phyloP scores from a whole-genome alignment of 2,329 filamentous ascomycete genomes.

The Zasmidium cellare region DNA sequence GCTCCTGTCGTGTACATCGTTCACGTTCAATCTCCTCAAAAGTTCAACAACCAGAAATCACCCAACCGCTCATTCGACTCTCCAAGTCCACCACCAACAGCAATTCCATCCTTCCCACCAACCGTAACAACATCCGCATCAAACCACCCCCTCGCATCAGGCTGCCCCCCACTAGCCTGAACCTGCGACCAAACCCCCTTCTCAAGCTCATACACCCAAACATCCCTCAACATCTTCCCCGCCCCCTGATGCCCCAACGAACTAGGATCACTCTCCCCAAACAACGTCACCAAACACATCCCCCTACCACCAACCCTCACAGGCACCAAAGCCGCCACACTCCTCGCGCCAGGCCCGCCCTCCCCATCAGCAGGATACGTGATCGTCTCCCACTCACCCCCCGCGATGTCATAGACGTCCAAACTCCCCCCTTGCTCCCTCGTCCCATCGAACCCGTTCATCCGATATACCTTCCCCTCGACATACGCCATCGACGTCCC shows the following conservation, averaged over 20 bases:
- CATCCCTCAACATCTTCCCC: slow-evolving; percentile 56
- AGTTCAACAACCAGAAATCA: slow-evolving; percentile 49
- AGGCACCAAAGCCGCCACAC: slow-evolving; percentile 50
- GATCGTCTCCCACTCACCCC: slow-evolving; percentile 43
- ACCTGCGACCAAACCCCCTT: slow-evolving; percentile 38
- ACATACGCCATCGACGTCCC: slow-evolving; percentile 67
- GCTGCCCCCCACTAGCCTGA: slow-evolving; percentile 29
- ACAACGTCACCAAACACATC: slow-evolving; percentile 49
- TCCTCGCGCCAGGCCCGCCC: slow-evolving; percentile 50
- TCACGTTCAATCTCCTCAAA: slow-evolving; percentile 1
- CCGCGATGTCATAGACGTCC: slow-evolving; percentile 56
- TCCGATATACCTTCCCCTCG: slow-evolving; percentile 68
- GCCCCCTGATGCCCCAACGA: slow-evolving; percentile 55
- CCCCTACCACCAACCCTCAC: slow-evolving; percentile 39
- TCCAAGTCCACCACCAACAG: slow-evolving; percentile 54
- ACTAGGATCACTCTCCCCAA: slow-evolving; percentile 57
- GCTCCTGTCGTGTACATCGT: not conserved
- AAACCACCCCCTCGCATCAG: slow-evolving; percentile 55
- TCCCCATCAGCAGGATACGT: slow-evolving; percentile 44
- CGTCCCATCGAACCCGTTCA: slow-evolving; percentile 76
- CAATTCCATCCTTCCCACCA: slow-evolving; percentile 38
- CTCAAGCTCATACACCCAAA: slow-evolving; percentile 49
- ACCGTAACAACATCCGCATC: slow-evolving; percentile 47
- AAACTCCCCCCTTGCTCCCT: slow-evolving; percentile 69
- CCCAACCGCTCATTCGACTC: slow-evolving; percentile 54